phyloP scores from a whole-genome alignment of 2,329 filamentous ascomycete genomes.

The Aureobasidium sp. region DNA sequence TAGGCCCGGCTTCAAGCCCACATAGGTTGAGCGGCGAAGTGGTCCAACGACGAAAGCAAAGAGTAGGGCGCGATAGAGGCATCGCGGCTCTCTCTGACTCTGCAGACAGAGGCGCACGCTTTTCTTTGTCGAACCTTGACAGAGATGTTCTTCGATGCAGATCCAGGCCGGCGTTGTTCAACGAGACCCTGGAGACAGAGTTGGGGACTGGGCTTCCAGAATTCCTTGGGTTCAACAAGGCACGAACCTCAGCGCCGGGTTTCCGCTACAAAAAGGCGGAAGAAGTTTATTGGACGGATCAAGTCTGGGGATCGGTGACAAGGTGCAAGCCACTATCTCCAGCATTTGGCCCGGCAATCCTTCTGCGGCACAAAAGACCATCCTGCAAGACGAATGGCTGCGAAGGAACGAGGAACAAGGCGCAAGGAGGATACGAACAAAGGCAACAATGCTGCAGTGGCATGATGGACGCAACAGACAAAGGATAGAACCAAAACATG shows the following conservation, averaged over 20 bases:
- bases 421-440: background rate
- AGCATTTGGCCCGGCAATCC: background rate
- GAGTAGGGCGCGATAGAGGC: conserved; percentile 2
- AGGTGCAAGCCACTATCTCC: conserved; percentile 13
- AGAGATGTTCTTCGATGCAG: background rate
- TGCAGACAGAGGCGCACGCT: background rate
- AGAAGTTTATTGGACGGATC: conserved; percentile 14
- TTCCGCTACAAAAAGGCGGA: background rate
- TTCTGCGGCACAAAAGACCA: background rate
- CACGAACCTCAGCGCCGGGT: conserved; percentile 11
- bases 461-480: background rate
- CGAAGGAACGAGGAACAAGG: background rate
- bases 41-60: conserved; percentile 7
- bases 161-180: conserved; percentile 8
- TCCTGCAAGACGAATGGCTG: background rate
- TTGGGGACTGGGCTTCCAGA: conserved; percentile 4
- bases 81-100: background rate
- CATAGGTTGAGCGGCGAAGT: conserved; percentile 8
- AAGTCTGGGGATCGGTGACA: conserved; percentile 15
- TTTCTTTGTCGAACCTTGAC: background rate
- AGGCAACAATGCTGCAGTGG: background rate
- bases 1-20: conserved; percentile 9
- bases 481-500: background rate
- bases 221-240: conserved; percentile 3
- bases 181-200: conserved; percentile 5